Evolutionary conservation across 2,329 filamentous ascomycete genomes (phyloP).

Genomic region (Fonsecaea nubica): DNA sequence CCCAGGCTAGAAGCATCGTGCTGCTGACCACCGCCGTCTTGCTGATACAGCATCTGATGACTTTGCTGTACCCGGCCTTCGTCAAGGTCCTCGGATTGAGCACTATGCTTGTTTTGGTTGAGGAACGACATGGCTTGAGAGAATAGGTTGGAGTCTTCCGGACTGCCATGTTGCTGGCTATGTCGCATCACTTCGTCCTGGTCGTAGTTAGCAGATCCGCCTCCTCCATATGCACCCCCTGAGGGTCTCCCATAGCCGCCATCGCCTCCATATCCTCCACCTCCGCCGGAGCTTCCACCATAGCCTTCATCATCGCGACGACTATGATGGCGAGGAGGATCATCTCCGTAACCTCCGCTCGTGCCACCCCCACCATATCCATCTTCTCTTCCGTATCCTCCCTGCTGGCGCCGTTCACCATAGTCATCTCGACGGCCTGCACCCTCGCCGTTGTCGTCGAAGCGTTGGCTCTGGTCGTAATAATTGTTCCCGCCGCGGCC

Average conservation of each 20-base stretch:
- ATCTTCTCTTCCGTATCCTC: constrained; percentile 25
- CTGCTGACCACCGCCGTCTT: constrained; percentile 55
- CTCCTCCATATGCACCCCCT: constrained; percentile 43
- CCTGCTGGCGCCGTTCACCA: constrained; percentile 26
- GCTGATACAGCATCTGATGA: constrained; percentile 76
- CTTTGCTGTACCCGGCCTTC: constrained; percentile 67
- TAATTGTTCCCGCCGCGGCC: constrained; percentile 35
- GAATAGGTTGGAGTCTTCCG: constrained; percentile 62
- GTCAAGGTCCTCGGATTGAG: constrained; percentile 58
- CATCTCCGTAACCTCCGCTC: constrained; percentile 19
- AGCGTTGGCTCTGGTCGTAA: constrained; percentile 38
- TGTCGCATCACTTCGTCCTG: constrained; percentile 61
- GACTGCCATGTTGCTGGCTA: constrained; percentile 61
- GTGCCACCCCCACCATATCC: constrained; percentile 20
- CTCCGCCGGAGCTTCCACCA: constrained; percentile 24
- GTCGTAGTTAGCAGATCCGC: constrained; percentile 52
- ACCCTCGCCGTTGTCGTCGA: constrained; percentile 23
- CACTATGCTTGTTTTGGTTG: constrained; percentile 58
- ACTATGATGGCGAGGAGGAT: constrained; percentile 22
- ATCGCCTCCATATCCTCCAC: constrained; percentile 21
- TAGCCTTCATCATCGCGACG: constrained; percentile 31
- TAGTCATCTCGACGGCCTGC: constrained; percentile 33
- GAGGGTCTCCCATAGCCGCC: constrained; percentile 37
- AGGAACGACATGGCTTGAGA: constrained; percentile 63
- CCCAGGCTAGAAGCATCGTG: constrained; percentile 56